Conservation (phyloP, 73 alveolate genomes). For the Paraurostyla sp. region DNA sequence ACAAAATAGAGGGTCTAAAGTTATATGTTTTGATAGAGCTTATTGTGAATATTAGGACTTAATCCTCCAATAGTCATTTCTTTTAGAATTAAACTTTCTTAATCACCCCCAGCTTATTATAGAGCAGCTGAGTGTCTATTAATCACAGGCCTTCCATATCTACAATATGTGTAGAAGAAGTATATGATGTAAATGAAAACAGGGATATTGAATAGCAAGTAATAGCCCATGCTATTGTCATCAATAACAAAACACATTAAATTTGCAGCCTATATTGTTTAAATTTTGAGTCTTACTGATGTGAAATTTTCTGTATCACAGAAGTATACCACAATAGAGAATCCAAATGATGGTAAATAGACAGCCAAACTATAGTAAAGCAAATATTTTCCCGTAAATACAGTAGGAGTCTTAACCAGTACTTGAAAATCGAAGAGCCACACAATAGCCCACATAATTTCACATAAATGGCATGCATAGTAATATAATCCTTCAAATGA, state of each 20-base stretch:
- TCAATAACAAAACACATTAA: slow-evolving; percentile 45
- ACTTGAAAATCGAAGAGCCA: slow-evolving; percentile 52
- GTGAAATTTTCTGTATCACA: slow-evolving; percentile 27
- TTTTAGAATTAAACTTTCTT: not conserved
- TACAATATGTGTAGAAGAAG: slow-evolving; percentile 39
- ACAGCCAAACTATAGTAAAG: slow-evolving; percentile 8
- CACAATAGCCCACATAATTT: slow-evolving; percentile 31
- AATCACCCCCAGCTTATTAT: not conserved
- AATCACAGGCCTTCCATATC: slow-evolving; percentile 6
- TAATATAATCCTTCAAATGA: slow-evolving; percentile 53
- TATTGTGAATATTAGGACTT: not conserved
- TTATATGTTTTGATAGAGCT: slow-evolving; percentile 24
- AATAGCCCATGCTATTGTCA: slow-evolving; percentile 37
- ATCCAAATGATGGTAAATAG: slow-evolving; percentile 49
- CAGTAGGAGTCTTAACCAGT: not conserved
- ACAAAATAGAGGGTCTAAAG: slow-evolving; percentile 23
- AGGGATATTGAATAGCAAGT: slow-evolving; percentile 43
- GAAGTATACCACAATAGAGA: slow-evolving; percentile 41
- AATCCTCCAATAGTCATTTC: slow-evolving; percentile 22
- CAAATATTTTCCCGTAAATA: slow-evolving; percentile 39
- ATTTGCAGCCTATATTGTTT: slow-evolving; percentile 29
- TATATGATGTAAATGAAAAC: not conserved
- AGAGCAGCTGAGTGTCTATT: not conserved
- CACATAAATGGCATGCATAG: slow-evolving; percentile 56
- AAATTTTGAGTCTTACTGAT: not conserved